These are phyloP conservation scores for Anthracocystis walkeri DNA, from an alignment of 1,284 basidiomycete species.

Conservation along the genomic window DNA sequence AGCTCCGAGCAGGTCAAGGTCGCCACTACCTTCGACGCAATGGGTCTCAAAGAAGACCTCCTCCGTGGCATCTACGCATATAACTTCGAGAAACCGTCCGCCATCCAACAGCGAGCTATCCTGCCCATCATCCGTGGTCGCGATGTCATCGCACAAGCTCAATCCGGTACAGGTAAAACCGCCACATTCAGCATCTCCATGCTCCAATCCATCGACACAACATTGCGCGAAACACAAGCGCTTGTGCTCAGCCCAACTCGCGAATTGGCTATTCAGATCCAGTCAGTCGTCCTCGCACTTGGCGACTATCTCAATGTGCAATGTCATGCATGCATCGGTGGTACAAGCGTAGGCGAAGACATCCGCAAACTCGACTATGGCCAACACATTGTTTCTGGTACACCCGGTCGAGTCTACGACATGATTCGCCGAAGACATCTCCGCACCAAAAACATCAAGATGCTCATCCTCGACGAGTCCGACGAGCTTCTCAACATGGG, in stretches of 20 bases:
- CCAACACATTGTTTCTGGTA: slow-evolving; percentile 96
- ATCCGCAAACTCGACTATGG: slow-evolving; percentile 98
- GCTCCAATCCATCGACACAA: slow-evolving; percentile 89
- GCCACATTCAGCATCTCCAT: slow-evolving; percentile 79
- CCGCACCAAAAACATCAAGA: slow-evolving; percentile 98
- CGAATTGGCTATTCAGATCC: slow-evolving; percentile 82
- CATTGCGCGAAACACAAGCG: slow-evolving; percentile 94
- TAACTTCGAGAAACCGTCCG: slow-evolving; percentile 72
- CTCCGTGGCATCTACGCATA: slow-evolving; percentile 98
- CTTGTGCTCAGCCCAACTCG: slow-evolving; percentile 85
- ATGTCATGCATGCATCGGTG: slow-evolving; percentile 98
- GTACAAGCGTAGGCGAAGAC: slow-evolving; percentile 96
- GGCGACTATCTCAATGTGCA: slow-evolving; percentile 99
- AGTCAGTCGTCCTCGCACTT: slow-evolving; percentile 95
- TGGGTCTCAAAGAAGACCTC: slow-evolving; percentile 93
- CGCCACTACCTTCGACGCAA: slow-evolving; percentile 77
- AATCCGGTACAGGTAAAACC: slow-evolving; percentile 99
- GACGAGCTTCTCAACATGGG: slow-evolving; percentile 98
- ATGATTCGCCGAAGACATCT: slow-evolving; percentile 97
- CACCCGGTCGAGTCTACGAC: slow-evolving; percentile 98
- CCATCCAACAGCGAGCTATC: slow-evolving; percentile 64
- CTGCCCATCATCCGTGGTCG: slow-evolving; percentile 74
- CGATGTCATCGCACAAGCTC: slow-evolving; percentile 98
- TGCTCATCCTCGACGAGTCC: slow-evolving; percentile 97
- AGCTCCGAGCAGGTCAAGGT: slow-evolving; percentile 92